phyloP scores from a whole-genome alignment of 768 basidiomycete genomes.

The Tricholomella constricta region DNA sequence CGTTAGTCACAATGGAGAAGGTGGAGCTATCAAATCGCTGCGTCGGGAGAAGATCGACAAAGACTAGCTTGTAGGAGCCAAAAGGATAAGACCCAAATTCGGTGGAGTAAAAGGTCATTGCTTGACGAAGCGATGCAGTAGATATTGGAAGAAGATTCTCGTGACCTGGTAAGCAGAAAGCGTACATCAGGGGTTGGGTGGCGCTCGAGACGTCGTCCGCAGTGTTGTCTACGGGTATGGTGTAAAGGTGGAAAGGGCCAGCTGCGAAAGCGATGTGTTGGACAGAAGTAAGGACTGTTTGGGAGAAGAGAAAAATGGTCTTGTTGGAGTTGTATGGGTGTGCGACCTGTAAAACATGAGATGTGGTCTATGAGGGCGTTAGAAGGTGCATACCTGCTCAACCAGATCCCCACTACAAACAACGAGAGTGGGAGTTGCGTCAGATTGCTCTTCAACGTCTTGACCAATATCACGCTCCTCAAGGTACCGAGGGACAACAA shows the following conservation, averaged over 20 bases:
- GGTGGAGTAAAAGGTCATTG: conserved; percentile 89
- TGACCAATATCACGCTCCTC: conserved; percentile 56
- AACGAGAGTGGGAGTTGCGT: conserved; percentile 78
- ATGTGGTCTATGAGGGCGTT: conserved; percentile 4
- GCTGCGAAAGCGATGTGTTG: conserved; percentile 97
- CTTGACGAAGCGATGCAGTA: conserved; percentile 75
- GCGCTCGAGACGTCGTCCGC: conserved; percentile 64
- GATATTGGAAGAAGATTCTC: conserved; percentile 71
- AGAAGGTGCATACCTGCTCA: conserved; percentile 69
- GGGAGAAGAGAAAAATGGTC: conserved; percentile 91
- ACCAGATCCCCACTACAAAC: conserved; percentile 93
- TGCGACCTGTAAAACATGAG: conserved; percentile 58
- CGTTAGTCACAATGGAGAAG: conserved; percentile 74
- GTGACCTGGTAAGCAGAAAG: conserved; percentile 91
- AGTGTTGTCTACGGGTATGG: conserved; percentile 63
- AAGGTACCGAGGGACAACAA: conserved; percentile 84
- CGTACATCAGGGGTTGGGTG: conserved; percentile 78
- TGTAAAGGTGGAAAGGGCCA: conserved; percentile 85
- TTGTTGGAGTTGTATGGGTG: conserved; percentile 94
- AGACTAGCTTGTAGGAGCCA: conserved; percentile 90
- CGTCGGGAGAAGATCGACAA: conserved; percentile 85
- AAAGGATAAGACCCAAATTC: conserved; percentile 98
- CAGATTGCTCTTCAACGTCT: conserved; percentile 56
- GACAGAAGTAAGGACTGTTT: conserved; percentile 84
- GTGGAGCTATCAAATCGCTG: conserved; percentile 87